phyloP scores from a whole-genome alignment of 352 stramenopile genomes.

The Phytophthora palmivora region DNA sequence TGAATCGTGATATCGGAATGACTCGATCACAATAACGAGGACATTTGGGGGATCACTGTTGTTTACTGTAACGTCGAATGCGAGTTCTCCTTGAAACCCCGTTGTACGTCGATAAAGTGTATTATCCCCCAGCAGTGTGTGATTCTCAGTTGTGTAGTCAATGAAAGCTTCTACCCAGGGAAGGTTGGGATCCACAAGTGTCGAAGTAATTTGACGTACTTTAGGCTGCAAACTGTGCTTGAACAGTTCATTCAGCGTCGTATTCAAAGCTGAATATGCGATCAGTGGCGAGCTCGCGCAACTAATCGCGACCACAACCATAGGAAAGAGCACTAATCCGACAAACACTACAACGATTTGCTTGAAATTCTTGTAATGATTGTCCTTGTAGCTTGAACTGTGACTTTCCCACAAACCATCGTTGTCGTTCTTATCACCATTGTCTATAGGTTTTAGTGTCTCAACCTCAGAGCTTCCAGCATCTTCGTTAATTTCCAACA shows the following conservation, averaged over 20 bases:
- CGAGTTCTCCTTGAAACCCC: too few relatives aligned
- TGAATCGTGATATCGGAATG: too few relatives aligned
- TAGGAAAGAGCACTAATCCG: constrained; percentile 12
- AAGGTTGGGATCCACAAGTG: constrained; percentile 1
- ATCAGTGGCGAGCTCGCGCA: constrained; percentile 9
- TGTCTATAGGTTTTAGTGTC: too few relatives aligned
- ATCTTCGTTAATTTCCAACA: too few relatives aligned
- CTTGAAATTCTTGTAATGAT: not conserved
- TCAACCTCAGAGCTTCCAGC: too few relatives aligned
- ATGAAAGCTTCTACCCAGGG: constrained; percentile 14
- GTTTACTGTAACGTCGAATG: too few relatives aligned
- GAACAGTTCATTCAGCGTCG: constrained; percentile 30
- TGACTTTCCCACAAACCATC: not conserved
- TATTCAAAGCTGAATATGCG: constrained; percentile 20
- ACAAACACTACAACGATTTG: not conserved
- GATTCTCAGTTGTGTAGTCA: constrained; percentile 15
- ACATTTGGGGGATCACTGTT: too few relatives aligned
- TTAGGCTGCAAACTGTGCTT: not conserved
- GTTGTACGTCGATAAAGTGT: not conserved
- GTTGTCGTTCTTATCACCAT: not conserved
- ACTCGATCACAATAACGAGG: too few relatives aligned
- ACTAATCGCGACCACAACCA: constrained; percentile 9
- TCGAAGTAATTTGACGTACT: not conserved
- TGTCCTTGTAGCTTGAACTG: not conserved
- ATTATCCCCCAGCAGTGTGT: constrained; percentile 12